Conservation (phyloP, 2,329 filamentous ascomycete genomes). For the Phyllosticta citriasiana region DNA sequence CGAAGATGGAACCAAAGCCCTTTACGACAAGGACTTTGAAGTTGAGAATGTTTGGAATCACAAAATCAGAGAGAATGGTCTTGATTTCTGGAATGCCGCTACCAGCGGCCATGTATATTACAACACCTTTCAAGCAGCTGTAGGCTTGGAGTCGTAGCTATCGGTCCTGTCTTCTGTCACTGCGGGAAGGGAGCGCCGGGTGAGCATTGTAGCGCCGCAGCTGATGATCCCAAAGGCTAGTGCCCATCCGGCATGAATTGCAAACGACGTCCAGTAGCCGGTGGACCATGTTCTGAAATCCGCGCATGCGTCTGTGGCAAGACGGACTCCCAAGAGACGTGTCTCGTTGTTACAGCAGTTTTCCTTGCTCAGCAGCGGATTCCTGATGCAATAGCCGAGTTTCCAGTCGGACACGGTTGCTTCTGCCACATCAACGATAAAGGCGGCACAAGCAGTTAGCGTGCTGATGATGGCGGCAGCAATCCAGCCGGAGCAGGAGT, state of each 20-base stretch:
- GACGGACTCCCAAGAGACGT: conserved; percentile 19
- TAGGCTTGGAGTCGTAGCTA: conserved; percentile 11
- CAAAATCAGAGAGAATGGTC: conserved; percentile 51
- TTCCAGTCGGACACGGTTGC: conserved; percentile 49
- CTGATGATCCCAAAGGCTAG: conserved; percentile 41
- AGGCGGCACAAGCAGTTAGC: conserved; percentile 46
- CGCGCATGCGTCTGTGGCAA: conserved; percentile 25
- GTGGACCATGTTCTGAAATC: conserved; percentile 37
- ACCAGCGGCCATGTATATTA: conserved; percentile 50
- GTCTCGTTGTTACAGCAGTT: conserved; percentile 36
- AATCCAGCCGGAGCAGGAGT: conserved; percentile 46
- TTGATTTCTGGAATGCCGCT: conserved; percentile 54
- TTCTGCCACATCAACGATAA: conserved; percentile 45
- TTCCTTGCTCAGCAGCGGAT: conserved; percentile 38
- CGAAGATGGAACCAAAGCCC: conserved; percentile 48
- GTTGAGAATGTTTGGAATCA: conserved; percentile 47
- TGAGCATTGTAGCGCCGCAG: conserved; percentile 40
- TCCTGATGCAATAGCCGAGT: conserved; percentile 42
- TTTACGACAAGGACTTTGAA: conserved; percentile 47
- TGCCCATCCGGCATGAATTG: conserved; percentile 41
- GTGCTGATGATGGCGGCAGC: conserved; percentile 44
- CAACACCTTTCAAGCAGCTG: conserved; percentile 39
- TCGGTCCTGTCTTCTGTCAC: conserved; percentile 24
- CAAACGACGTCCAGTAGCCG: conserved; percentile 33
- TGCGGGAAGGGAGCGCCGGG: conserved; percentile 40